Conservation (phyloP, 371 early-diverging fungal genomes). For the Mortierella sp. region DNA sequence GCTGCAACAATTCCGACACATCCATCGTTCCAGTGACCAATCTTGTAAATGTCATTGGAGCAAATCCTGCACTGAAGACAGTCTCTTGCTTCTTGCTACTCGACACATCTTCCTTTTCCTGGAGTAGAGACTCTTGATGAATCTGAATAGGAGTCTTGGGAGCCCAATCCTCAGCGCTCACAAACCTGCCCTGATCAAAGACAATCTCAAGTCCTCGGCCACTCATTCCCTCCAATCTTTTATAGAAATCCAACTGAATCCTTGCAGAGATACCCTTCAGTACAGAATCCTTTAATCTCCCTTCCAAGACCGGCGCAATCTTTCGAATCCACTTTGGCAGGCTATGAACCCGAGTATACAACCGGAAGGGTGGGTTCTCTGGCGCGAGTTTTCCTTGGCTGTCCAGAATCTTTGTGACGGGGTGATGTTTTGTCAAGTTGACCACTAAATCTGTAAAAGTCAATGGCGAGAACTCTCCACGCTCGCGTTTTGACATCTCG, state of each 20-base stretch:
- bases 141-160: background rate
- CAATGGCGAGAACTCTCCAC: conserved; percentile 12
- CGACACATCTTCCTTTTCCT: background rate
- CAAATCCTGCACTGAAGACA: conserved; percentile 19
- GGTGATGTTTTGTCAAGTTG: conserved; percentile 18
- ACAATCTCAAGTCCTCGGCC: conserved; percentile 30
- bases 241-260: conserved; percentile 22
- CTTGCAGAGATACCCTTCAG: conserved; percentile 4
- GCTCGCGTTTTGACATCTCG: conserved; percentile 3
- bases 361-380: conserved; percentile 3
- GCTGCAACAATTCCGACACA: conserved; percentile 26
- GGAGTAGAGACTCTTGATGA: background rate
- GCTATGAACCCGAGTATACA: conserved; percentile 32
- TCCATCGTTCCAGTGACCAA: conserved; percentile 20
- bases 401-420: conserved; percentile 17
- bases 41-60: conserved; percentile 30
- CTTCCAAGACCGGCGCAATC: conserved; percentile 23
- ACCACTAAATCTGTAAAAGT: conserved; percentile 1
- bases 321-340: conserved; percentile 20
- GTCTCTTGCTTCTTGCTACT: background rate
- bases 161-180: conserved; percentile 13
- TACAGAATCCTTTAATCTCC: conserved; percentile 24
- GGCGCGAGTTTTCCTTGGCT: conserved; percentile 8
- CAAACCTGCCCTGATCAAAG: conserved; percentile 19
- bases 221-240: conserved; percentile 25